phyloP scores from a whole-genome alignment of 768 basidiomycete species.

The Strobilomyces dryophilus region DNA sequence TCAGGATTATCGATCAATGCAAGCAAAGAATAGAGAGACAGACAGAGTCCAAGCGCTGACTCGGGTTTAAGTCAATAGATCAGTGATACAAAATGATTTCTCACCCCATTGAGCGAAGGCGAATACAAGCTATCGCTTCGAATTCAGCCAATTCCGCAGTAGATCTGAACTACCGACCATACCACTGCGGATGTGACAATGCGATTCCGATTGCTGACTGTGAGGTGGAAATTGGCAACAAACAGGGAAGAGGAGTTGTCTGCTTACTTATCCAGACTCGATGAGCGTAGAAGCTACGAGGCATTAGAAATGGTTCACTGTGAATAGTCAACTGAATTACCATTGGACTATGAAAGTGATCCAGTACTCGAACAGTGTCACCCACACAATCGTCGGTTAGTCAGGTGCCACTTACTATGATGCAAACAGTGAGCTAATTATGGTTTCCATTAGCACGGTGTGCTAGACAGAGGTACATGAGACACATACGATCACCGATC shows the following conservation, averaged over 20 bases:
- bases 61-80: not conserved
- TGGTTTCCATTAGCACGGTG: not conserved
- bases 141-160: not conserved
- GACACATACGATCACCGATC: slow-evolving; percentile 1
- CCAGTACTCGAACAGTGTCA: slow-evolving; percentile 10
- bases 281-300: slow-evolving; percentile 22
- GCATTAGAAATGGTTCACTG: not conserved
- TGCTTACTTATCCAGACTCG: slow-evolving; percentile 27
- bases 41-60: slow-evolving; percentile 18
- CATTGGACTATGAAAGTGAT: slow-evolving; percentile 20
- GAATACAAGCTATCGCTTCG: slow-evolving; percentile 4
- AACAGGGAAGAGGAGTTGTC: too few species aligned
- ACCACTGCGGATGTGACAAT: slow-evolving; percentile 14
- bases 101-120: slow-evolving; percentile 14
- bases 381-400: not conserved
- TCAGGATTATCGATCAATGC: not conserved
- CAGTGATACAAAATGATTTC: not conserved
- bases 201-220: slow-evolving; percentile 19
- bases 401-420: slow-evolving; percentile 2
- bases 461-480: not conserved
- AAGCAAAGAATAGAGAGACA: not conserved
- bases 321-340: not conserved
- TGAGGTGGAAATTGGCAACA: not conserved
- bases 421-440: not conserved
- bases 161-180: not conserved